A percentile compares a stretch with the other conserved stretches of the same genome.
These are phyloP conservation scores for Alisma plantagoaquatica DNA, from an alignment of 106 monocot genomes.

Conservation along the genomic window DNA sequence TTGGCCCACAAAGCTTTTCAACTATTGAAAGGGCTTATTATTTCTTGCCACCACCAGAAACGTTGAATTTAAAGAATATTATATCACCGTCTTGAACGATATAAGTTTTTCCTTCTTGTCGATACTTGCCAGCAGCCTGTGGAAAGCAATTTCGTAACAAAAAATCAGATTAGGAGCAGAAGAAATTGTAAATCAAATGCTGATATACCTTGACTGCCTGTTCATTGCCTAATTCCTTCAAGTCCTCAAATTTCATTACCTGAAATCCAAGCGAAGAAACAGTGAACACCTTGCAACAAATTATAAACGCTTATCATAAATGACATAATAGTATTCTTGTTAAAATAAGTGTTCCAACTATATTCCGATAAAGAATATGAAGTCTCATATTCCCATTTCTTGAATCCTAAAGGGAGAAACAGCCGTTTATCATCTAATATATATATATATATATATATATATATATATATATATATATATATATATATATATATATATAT, in stretches of 20 bases:
- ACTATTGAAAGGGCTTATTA: too few relatives aligned
- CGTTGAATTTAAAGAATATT: constrained; percentile 97
- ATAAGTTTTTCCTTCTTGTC: constrained; percentile 96
- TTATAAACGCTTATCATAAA: too few relatives aligned
- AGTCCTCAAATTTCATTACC: constrained; percentile 99
- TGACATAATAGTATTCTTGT: background rate
- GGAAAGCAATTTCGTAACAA: background rate
- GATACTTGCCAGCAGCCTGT: constrained; percentile 95
- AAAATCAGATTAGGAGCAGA: background rate
- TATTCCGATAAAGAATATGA: too few relatives aligned
- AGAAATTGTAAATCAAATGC: too few relatives aligned
- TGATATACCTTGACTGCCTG: constrained; percentile 84
- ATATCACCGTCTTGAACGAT: constrained; percentile 91
- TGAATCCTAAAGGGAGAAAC: too few relatives aligned
- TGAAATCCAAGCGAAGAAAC: constrained; percentile 11
- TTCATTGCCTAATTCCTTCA: constrained; percentile 86
- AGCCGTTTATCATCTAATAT: too few relatives aligned
- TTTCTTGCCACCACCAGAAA: constrained; percentile 91
- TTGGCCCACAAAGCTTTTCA: too few relatives aligned
- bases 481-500: too few relatives aligned
- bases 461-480: too few relatives aligned
- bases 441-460: too few relatives aligned
- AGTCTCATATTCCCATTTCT: too few relatives aligned
- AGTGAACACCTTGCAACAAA: background rate
- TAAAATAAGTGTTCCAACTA: background rate